Conservation (phyloP, 495 filamentous ascomycete species). For the Sabuloglossum arenarium region DNA sequence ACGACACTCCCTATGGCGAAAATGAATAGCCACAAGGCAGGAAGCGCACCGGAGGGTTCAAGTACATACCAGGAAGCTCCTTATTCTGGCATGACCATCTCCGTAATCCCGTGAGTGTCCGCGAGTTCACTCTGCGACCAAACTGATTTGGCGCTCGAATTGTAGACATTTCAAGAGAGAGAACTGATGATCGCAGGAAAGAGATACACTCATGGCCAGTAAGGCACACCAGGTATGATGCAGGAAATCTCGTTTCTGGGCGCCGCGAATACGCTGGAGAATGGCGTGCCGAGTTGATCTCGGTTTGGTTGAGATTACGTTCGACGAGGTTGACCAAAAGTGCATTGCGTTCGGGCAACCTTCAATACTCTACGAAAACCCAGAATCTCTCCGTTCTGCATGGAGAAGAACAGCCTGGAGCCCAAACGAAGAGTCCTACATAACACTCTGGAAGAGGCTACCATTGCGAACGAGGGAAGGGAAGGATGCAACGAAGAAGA, state of each 20-base stretch:
- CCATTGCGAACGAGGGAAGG: neutral
- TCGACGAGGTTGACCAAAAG: too few species aligned
- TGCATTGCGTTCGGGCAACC: too few species aligned
- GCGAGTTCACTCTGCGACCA: slow-evolving; percentile 11
- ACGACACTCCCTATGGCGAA: slow-evolving; percentile 3
- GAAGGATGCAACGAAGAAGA: neutral
- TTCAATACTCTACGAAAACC: too few species aligned
- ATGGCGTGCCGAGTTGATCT: too few species aligned
- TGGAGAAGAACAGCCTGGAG: neutral
- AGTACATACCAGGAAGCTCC: slow-evolving; percentile 39
- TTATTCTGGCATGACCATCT: slow-evolving; percentile 62
- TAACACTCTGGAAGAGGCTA: too few species aligned
- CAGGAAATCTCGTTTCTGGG: too few species aligned
- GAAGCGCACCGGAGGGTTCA: neutral
- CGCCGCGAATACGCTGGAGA: too few species aligned
- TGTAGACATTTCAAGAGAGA: neutral
- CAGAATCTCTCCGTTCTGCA: too few species aligned
- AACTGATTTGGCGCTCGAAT: neutral
- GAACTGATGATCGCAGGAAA: neutral
- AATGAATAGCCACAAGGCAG: neutral
- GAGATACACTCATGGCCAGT: neutral
- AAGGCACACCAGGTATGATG: too few species aligned
- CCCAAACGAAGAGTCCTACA: neutral
- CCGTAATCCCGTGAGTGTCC: slow-evolving; percentile 53
- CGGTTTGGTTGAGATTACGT: too few species aligned